Base-by-base conservation (phyloP, 106 monocot species). In the Acorus gramineus region DNA sequence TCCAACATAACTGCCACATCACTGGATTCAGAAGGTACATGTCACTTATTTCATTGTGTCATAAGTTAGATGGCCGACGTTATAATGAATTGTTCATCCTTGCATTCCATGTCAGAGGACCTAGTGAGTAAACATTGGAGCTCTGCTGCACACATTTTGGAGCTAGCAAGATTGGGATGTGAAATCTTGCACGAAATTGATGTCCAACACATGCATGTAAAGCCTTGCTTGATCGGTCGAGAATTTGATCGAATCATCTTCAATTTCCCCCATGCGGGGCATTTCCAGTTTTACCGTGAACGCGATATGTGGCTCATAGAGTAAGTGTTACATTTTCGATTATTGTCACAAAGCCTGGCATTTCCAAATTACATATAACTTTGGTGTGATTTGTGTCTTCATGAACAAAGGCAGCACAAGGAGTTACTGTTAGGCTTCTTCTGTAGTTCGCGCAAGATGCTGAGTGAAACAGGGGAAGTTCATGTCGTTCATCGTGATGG, bases 191-290 rank as follows among this genome's bases (percentile, higher is more conserved):
- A 70, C 50, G 60, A 10, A 4, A 14, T 70, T 4, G 69, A 70
- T 48, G 69, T 52, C 43, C 4, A 61, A 5, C 6, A 59, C 69
- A 70, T 70, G 69, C 69, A 70, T 52, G 52, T 52, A 11, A 9
- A 70, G 28, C 8, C 4, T 4, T 43, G 7, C 2, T 10, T 70
- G 43, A 58, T 9, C n/a, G 8, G 6, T 9, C 43, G 10, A 52
- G 51, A 58, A 14, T 69, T 69, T 55, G 69, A 69, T 59, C 46
- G 60, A 11, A 70, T 70, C 42, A 12, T 70, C 11, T 70, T 60
- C 60, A 70, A 70, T 52, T 70, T 70, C 60, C 69, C 69, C 5
- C 69, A 70, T 45, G 69, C 69, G 2, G 69, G 69, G 3, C 69
- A 70, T 28, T 43, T 59, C 10, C 47, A 42, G 10, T 11, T 56